Evolutionary conservation across 139 green algal species (phyloP).

Genomic region (Chlamydomonas sphaeroides): DNA sequence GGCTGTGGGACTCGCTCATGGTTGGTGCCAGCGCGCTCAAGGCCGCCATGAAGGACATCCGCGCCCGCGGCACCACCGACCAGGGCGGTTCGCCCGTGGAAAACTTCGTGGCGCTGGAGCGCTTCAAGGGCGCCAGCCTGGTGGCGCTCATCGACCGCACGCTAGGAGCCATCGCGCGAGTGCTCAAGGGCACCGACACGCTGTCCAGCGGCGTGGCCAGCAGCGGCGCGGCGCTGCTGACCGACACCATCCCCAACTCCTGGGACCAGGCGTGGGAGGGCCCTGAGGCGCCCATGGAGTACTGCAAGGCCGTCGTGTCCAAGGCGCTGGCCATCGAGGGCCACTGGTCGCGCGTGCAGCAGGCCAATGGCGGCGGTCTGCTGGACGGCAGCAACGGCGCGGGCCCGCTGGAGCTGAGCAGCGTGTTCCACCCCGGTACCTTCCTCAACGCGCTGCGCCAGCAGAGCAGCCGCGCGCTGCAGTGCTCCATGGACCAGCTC

Average conservation of each 20-base stretch:
- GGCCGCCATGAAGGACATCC: conserved; percentile 42
- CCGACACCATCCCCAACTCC: conserved; percentile 56
- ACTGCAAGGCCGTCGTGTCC: conserved; percentile 63
- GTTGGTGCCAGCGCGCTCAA: conserved; percentile 22
- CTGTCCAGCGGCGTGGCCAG: conserved; percentile 49
- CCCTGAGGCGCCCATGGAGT: conserved; percentile 62
- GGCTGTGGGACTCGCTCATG: conserved; percentile 69
- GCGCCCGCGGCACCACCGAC: background rate
- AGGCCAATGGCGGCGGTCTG: conserved; percentile 23
- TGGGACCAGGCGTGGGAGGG: conserved; percentile 79
- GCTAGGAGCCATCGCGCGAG: conserved; percentile 51
- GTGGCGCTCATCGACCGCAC: conserved; percentile 51
- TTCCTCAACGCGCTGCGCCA: conserved; percentile 84
- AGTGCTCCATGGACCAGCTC: conserved; percentile 66
- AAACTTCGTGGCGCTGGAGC: conserved; percentile 72
- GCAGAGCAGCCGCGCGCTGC: conserved; percentile 57
- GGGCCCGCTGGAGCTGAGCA: conserved; percentile 59
- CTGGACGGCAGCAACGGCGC: conserved; percentile 33
- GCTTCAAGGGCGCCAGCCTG: conserved; percentile 45
- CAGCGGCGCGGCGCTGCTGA: conserved; percentile 57
- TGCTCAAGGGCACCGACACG: conserved; percentile 57
- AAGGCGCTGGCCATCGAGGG: conserved; percentile 57
- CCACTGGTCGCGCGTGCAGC: conserved; percentile 37
- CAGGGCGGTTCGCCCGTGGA: conserved; percentile 53
- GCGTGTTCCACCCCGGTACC: conserved; percentile 69